These are phyloP conservation scores for Cordyceps sp. DNA, from an alignment of 2,329 filamentous ascomycete genomes.

Conservation along the genomic window DNA sequence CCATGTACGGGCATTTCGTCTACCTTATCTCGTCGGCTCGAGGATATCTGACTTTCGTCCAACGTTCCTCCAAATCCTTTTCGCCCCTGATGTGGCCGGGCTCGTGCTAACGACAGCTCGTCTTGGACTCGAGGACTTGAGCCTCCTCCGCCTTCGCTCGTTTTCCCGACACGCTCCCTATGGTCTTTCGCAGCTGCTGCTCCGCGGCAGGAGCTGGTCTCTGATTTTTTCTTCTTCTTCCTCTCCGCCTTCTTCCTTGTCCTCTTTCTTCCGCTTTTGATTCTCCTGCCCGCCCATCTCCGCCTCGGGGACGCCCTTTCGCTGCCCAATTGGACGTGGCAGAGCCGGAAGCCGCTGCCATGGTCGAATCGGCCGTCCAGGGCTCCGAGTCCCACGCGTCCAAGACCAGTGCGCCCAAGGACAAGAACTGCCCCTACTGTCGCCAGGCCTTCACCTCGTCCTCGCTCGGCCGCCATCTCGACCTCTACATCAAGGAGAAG, in stretches of 20 bases:
- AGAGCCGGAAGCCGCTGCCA: too few relatives aligned
- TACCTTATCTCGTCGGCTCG: background rate
- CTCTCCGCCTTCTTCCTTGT: background rate
- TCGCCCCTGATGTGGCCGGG: background rate
- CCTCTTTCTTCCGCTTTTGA: too few relatives aligned
- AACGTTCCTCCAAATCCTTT: background rate
- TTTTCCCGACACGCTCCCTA: conserved; percentile 1
- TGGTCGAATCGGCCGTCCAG: conserved; percentile 16
- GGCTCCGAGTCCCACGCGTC: conserved; percentile 21
- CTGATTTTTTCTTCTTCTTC: background rate
- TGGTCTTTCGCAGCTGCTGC: conserved; percentile 2
- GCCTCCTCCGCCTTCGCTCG: background rate
- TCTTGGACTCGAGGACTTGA: background rate
- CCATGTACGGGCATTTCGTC: too few relatives aligned
- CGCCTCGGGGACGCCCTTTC: too few relatives aligned
- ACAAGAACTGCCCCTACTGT: conserved; percentile 80
- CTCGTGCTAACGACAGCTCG: background rate
- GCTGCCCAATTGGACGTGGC: too few relatives aligned
- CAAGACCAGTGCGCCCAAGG: conserved; percentile 44
- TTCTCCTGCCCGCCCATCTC: too few relatives aligned
- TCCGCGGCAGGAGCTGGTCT: conserved; percentile 3
- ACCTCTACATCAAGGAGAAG: conserved; percentile 85
- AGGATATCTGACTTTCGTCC: background rate
- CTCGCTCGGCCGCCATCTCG: conserved; percentile 80
- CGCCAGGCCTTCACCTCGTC: conserved; percentile 83